phyloP scores from a whole-genome alignment of 2,329 filamentous ascomycete genomes.

The Colletotrichum viniferum region DNA sequence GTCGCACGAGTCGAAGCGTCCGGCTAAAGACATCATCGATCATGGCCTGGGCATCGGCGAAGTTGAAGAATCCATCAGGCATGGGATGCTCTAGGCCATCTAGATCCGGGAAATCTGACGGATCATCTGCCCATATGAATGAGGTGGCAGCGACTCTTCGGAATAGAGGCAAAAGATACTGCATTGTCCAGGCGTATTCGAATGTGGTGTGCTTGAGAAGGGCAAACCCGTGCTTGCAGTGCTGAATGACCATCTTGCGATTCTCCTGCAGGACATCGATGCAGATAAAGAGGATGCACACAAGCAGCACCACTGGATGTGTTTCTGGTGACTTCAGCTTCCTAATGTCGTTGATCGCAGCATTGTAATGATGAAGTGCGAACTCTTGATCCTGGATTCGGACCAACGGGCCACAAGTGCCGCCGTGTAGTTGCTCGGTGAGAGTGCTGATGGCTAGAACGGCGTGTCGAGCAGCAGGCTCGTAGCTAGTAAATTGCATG shows the following conservation, averaged over 20 bases:
- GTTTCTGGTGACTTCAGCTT: not conserved
- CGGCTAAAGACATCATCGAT: not conserved
- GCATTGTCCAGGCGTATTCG: not conserved
- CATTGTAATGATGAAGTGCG: slow-evolving; percentile 13
- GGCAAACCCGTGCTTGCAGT: not conserved
- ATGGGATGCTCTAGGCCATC: not conserved
- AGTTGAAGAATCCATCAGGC: not conserved
- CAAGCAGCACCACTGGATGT: slow-evolving; percentile 7
- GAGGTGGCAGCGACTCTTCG: not conserved
- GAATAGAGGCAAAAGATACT: slow-evolving; percentile 2
- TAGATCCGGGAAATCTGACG: slow-evolving; percentile 14
- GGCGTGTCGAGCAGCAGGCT: slow-evolving; percentile 52
- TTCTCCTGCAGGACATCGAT: slow-evolving; percentile 9
- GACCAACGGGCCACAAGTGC: not conserved
- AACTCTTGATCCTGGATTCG: not conserved
- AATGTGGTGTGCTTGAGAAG: not conserved
- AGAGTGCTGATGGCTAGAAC: slow-evolving; percentile 53
- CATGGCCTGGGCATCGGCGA: not conserved
- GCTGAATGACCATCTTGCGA: not conserved
- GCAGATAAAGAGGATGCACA: slow-evolving; percentile 7
- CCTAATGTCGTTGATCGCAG: slow-evolving; percentile 13
- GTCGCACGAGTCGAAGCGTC: not conserved
- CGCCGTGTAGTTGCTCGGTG: slow-evolving; percentile 36
- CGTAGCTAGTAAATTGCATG: slow-evolving; percentile 45
- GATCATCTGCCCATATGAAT: not conserved